phyloP scores from a whole-genome alignment of 2,329 filamentous ascomycete genomes.

The Pseudonectria foliicola region DNA sequence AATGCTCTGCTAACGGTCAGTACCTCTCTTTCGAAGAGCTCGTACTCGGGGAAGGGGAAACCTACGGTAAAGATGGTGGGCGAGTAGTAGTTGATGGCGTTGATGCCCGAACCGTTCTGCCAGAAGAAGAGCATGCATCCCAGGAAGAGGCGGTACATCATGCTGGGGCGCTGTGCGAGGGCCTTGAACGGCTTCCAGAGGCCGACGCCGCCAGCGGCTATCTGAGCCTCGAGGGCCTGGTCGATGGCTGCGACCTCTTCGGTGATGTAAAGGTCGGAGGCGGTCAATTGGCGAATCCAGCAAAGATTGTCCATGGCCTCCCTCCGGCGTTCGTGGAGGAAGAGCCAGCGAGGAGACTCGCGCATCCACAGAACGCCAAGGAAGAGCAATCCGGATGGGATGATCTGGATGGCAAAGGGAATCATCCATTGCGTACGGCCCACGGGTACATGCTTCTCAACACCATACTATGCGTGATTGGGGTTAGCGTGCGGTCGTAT shows the following conservation, averaged over 20 bases:
- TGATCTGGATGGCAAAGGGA: conserved; percentile 46
- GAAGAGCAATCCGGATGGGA: conserved; percentile 46
- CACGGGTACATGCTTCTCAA: conserved; percentile 14
- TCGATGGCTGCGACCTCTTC: conserved; percentile 16
- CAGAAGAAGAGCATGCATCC: conserved; percentile 59
- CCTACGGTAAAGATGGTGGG: conserved; percentile 15
- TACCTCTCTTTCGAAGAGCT: neutral
- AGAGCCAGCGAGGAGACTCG: conserved; percentile 55
- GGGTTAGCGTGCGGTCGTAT: too few species aligned
- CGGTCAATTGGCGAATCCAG: conserved; percentile 45
- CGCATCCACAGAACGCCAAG: conserved; percentile 40
- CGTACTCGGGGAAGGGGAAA: neutral
- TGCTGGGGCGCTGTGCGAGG: conserved; percentile 27
- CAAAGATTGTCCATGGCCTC: conserved; percentile 43
- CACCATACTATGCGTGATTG: conserved; percentile 6
- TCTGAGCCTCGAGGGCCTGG: conserved; percentile 41
- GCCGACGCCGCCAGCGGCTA: conserved; percentile 51
- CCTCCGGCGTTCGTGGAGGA: conserved; percentile 44
- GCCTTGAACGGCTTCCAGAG: conserved; percentile 18
- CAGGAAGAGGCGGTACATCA: conserved; percentile 54
- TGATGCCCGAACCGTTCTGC: conserved; percentile 55
- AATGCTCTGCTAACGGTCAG: conserved; percentile 8
- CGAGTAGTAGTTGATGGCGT: conserved; percentile 19
- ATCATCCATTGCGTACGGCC: conserved; percentile 35
- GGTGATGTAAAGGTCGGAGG: conserved; percentile 37